Base-by-base conservation (phyloP, 2,329 filamentous ascomycete species). In the Akanthomyces dipterigenus region DNA sequence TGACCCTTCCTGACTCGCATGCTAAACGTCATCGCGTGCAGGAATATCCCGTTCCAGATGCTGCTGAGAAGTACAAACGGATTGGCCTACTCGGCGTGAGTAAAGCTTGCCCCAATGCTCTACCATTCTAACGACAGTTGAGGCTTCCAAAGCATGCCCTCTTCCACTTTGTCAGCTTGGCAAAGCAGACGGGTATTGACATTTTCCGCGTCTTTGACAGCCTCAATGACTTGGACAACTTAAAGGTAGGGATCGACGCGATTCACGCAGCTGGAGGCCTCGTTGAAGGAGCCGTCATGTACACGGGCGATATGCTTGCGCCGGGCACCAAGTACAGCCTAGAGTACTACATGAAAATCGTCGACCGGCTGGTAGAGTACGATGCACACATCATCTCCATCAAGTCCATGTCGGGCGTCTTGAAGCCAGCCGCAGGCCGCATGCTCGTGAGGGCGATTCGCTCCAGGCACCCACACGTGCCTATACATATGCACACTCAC, bases 311-410 rank as follows among this genome's bases (percentile, higher is more conserved):
- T 69, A 84, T 76, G 68, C 71, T 84, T 72, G 93, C 96, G 80
- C 91, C 91, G 61, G 82, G 86, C 71, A 96, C 95, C 84, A 96
- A 96, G 81, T 96, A 96, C 82, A 96, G 93, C 76, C 82, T 96
- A 31, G 80, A 90, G 65, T 96, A 96, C 81, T 96, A 96, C 77
- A 75, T 96, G 68, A 76, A 77, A 18, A 78, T 96, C 31, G 89
- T 89, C 49, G 91, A 92, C 67, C 91, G 91, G 79, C 87, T 96
- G 62, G 90, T 96, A 51, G 77, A 78, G 31, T 84, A 96, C 70
- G 88, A 91, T 56, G 91, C 89, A 16, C 90, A 96, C 71, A 80
- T 93, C 55, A 81, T 96, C 20, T 89, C 89, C 67, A 86, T 93
- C 76, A 93, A 93, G 79, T 90, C 93, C 72, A 92, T 96, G 91